Evolutionary conservation across 768 basidiomycete genomes (phyloP).

Genomic region (Serendipita vermifera): DNA sequence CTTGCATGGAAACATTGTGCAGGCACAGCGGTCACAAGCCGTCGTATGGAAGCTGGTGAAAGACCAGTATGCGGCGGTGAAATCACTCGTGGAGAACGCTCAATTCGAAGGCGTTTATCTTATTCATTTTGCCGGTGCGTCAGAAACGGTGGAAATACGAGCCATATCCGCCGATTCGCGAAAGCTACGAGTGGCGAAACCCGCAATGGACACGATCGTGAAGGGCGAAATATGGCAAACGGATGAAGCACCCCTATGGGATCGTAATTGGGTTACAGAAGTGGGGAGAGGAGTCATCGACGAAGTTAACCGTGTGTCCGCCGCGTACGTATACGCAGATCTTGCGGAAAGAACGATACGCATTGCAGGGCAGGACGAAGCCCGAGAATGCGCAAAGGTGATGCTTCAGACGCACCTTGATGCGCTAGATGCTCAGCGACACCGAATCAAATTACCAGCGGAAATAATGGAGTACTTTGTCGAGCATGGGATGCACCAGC

Average conservation of each 20-base stretch:
- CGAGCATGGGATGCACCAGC: background rate
- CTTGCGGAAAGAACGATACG: background rate
- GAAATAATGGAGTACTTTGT: background rate
- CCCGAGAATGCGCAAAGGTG: background rate
- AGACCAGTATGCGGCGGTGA: background rate
- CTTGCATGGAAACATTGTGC: background rate
- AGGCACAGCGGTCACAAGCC: background rate
- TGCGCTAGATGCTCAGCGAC: background rate
- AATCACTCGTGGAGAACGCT: background rate
- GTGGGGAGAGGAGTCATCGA: background rate
- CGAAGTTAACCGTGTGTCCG: slow-evolving; percentile 4
- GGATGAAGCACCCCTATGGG: background rate
- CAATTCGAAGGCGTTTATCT: background rate
- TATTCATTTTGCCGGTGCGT: background rate
- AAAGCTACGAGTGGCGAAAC: background rate
- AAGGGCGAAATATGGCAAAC: slow-evolving; percentile 4
- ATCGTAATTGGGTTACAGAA: slow-evolving; percentile 6
- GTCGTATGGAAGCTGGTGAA: background rate
- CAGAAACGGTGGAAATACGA: background rate
- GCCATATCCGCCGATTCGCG: background rate
- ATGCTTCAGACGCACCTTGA: slow-evolving; percentile 5
- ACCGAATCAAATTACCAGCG: background rate
- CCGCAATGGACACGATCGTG: background rate
- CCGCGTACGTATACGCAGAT: background rate
- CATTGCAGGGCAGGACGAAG: background rate